Evolutionary conservation across 129 eudicot genomes (phyloP).

Genomic region (Calendula officinalis): DNA sequence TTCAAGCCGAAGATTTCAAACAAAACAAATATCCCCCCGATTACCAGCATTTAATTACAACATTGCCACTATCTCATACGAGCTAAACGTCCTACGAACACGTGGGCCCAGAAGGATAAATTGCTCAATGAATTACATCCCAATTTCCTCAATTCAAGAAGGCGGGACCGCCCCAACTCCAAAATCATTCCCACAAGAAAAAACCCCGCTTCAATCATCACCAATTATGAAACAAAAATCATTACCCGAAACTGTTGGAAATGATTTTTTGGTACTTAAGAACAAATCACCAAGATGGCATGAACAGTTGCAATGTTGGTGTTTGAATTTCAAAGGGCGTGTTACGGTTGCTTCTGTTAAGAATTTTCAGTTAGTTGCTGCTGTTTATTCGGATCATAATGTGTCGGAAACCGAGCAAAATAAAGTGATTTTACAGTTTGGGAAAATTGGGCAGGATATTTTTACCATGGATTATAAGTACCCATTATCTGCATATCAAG

Average conservation of each 20-base stretch:
- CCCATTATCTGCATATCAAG: constrained; percentile 88
- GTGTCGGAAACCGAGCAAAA: constrained; percentile 65
- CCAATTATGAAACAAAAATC: constrained; percentile 33
- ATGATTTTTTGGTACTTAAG: constrained; percentile 55
- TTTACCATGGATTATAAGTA: constrained; percentile 92
- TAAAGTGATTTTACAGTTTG: constrained; percentile 78
- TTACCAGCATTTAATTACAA: constrained; percentile 68
- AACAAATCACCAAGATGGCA: constrained; percentile 93
- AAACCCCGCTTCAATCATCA: constrained; percentile 7
- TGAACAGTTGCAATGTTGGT: constrained; percentile 91
- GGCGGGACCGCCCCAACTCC: constrained; percentile 91
- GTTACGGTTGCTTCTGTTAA: constrained; percentile 90
- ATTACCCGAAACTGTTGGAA: constrained; percentile 3
- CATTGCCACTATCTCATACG: constrained; percentile 64
- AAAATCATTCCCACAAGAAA: constrained; percentile 41
- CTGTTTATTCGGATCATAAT: constrained; percentile 52
- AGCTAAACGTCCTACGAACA: constrained; percentile 71
- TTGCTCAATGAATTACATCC: constrained; percentile 64
- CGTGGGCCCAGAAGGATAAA: constrained; percentile 83
- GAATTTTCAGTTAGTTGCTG: constrained; percentile 85
- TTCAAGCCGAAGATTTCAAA: constrained; percentile 50
- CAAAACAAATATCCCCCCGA: constrained; percentile 71
- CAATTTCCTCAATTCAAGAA: constrained; percentile 64
- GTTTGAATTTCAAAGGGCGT: constrained; percentile 81
- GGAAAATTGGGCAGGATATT: constrained; percentile 80